Evolutionary conservation across 169 alveolate genomes (phyloP), one percentile per base, ranked within the genome.

Genomic region (Cryptosporidium bovis): DNA sequence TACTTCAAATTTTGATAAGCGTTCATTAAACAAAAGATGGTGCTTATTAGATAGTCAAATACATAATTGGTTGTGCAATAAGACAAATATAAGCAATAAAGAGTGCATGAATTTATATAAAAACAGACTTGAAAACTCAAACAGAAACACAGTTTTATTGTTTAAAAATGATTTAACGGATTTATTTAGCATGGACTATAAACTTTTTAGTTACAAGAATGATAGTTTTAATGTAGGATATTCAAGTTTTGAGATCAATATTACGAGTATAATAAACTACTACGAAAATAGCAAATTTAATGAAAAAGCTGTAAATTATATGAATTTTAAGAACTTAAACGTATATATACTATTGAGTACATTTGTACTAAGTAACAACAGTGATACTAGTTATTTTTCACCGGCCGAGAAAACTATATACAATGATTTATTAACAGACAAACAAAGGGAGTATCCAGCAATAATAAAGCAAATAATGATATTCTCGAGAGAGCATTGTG

Each of bases 211-310:
- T 0, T 62, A 27, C 46, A 66, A 44, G 18, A 55, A 44, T 20
- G 48, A 40, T 8, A 40, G 13, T 40, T 16, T 62, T 77, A 44
- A 56, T n/a, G 53, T 62, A 58, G 87, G 87, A 0, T 77, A 77
- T 62, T 77, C 87, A 12, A 77, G 87, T 10, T 77, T 77, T 77
- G 87, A 77, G 27, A 77, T 77, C 10, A 56, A 62, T 27, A 12
- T 77, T 34, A 24, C 40, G 18, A 8, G 27, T 18, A 77, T 77
- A 0, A 44, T 62, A 60, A 62, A 31, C 3, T 71, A 77, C 53
- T 77, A 60, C 50, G 33, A 34, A 2, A 5, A 18, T 71, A 2
- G 18, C 13, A 29, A 77, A 48, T 44, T 60, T 77, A 8, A 31
- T 18, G 1, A 27, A 53, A 48, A 69, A 31, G 10, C 51, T 29